Base-by-base conservation (phyloP, 2,329 filamentous ascomycete genomes). In the Aspergillus pseudotamarii region DNA sequence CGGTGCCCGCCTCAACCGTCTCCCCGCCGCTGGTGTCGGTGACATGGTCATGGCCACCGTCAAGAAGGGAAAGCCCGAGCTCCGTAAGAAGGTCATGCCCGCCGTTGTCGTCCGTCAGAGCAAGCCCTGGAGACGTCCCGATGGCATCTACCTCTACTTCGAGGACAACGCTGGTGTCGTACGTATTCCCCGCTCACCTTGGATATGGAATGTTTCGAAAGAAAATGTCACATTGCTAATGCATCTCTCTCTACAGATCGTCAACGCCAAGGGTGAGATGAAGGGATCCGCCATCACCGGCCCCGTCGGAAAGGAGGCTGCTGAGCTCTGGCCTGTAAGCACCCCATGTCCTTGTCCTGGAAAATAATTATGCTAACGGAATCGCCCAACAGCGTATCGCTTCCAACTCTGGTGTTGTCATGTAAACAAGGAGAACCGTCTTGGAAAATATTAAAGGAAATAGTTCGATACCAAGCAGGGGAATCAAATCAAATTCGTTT, bases 201-300 rank as follows among this genome's bases (percentile, higher is more conserved):
- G 9, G 14, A 55, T 3, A 50, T 21, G 43, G 8, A 5, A 43
- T 11, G 10, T 8, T 21, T 11, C 4, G 21, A 23, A 21, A n/a
- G n/a, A 23, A 23, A 23, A 23, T 1, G n/a, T 10, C n/a, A 46
- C 43, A 6, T 48, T 48, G 12, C 45, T 48, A 48, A 57, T 55
- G 43, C 58, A 59, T 53, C 16, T 19, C 16, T 19, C 12, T 45
- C 36, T 59, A 60, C 79, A 95, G 92, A 99, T 99, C 80, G 95
- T 99, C 88, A 99, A 99, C 89, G 93, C 94, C 84, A 99, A 99
- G 92, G 95, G 95, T 86, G 95, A 99, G 88, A 99, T 99, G 95
- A 99, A 99, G 91, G 95, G 95, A 81, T 97, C 93, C 72, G 95
- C 95, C 83, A 99, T 99, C 83, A 99, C 95, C 76, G 95, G 95